Evolutionary conservation across 768 basidiomycete genomes (phyloP).

Genomic region (Lactifluus pinguis): DNA sequence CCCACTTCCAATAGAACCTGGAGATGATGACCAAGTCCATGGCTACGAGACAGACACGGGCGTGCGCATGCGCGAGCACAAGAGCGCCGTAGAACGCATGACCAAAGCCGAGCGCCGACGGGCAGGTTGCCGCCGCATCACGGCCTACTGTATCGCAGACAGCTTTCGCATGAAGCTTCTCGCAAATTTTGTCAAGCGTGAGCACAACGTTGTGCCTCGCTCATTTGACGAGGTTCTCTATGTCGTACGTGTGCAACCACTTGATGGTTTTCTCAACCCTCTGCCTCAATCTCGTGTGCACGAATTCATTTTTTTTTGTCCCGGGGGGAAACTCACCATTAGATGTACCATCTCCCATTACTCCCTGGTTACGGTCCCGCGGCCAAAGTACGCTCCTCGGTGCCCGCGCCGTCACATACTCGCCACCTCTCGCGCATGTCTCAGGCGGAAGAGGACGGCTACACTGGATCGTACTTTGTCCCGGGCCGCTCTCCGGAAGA

Average conservation of each 20-base stretch:
- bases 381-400: slow-evolving; percentile 79
- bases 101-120: slow-evolving; percentile 74
- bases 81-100: slow-evolving; percentile 86
- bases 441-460: slow-evolving; percentile 85
- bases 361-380: slow-evolving; percentile 85
- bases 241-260: slow-evolving; percentile 49
- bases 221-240: slow-evolving; percentile 93
- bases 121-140: slow-evolving; percentile 72
- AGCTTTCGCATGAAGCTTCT: slow-evolving; percentile 77
- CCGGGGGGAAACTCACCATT: background rate
- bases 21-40: slow-evolving; percentile 41
- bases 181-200: slow-evolving; percentile 80
- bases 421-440: slow-evolving; percentile 60
- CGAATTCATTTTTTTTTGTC: background rate
- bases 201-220: slow-evolving; percentile 82
- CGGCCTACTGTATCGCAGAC: slow-evolving; percentile 86
- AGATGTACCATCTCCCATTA: slow-evolving; percentile 90
- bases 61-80: slow-evolving; percentile 37
- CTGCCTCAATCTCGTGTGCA: background rate
- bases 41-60: slow-evolving; percentile 60
- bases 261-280: background rate
- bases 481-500: slow-evolving; percentile 24
- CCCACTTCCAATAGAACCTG: slow-evolving; percentile 32
- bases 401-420: slow-evolving; percentile 40
- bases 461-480: slow-evolving; percentile 77